Conservation (phyloP, 768 basidiomycete genomes). For the Phallus indusiatus region DNA sequence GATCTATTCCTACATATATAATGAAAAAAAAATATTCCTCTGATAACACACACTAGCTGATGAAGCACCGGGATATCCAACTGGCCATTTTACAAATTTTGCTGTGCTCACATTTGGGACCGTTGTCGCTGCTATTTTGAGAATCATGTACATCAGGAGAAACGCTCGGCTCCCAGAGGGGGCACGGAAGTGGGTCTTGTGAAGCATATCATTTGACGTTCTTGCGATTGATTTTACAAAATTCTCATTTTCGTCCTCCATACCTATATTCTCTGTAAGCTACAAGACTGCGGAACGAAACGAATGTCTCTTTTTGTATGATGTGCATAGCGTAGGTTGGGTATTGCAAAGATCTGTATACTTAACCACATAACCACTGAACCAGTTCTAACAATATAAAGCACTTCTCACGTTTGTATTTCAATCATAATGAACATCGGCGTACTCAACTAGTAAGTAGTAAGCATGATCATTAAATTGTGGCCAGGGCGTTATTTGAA, state of each 20-base stretch:
- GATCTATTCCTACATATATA: too few species aligned
- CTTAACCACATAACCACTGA: too few species aligned
- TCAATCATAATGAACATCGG: too few species aligned
- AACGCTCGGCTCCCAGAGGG: not conserved
- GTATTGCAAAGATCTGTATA: too few species aligned
- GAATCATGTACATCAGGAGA: not conserved
- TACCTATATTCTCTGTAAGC: too few species aligned
- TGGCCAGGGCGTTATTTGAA: not conserved
- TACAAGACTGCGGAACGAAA: too few species aligned
- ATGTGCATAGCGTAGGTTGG: too few species aligned
- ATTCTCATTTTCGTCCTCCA: not conserved
- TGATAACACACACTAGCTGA: slow-evolving; percentile 14
- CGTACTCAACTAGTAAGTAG: too few species aligned
- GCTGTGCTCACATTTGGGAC: slow-evolving; percentile 21
- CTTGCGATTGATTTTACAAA: not conserved
- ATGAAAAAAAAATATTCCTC: slow-evolving; percentile 21
- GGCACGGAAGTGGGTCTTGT: slow-evolving; percentile 1
- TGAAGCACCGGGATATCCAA: slow-evolving; percentile 25
- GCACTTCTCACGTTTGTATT: too few species aligned
- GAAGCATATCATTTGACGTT: not conserved
- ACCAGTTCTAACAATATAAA: too few species aligned
- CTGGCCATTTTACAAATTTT: slow-evolving; percentile 27
- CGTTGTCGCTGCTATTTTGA: not conserved
- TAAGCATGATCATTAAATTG: not conserved
- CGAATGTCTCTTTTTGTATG: too few species aligned